Evolutionary conservation across 306 rosid genomes (phyloP), one percentile per base, ranked within the genome.

Genomic region (Prosopis cineraria): DNA sequence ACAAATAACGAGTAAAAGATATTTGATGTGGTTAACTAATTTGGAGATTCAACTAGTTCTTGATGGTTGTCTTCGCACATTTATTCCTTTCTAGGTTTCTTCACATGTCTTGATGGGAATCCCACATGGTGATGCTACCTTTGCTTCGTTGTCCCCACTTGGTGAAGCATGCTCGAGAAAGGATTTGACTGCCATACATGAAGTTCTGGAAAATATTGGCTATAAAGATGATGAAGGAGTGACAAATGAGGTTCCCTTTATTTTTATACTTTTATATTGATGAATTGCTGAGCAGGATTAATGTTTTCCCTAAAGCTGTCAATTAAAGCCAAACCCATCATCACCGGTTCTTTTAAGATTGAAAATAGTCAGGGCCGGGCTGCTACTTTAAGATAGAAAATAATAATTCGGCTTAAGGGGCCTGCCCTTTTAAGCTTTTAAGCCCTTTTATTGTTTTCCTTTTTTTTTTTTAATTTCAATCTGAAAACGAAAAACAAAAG

Each of bases 141-240:
- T 76, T 72, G 66, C 87, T 72, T 80, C 89, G n/a, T 73, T 85
- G 68, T 80, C 87, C n/a, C 84, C 89, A 10, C 80, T 85, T 43
- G 89, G 91, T 65, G 91, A 88, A 77, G 89, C 91, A 67, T 88
- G 89, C 80, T 83, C 79, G 43, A 85, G 89, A 83, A 86, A 78
- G 82, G 86, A 85, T 79, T 73, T 85, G 78, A 83, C 87, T 72
- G 86, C 87, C 65, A 33, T 88, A 31, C 91, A 88, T 64, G 91
- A 88, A 80, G 59, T 88, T 81, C 75, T 88, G 69, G 87, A 88
- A 60, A 85, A 64, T 66, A 62, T 85, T 12, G 80, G 89, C 79
- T 85, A 88, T 37, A 88, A 88, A 62, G 88, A 87, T 44, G 88
- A 88, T 34, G 91, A 82, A 71, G 86, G 89, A 80, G 83, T 83